A percentile compares a stretch with the other conserved stretches of the same genome.
Conservation (phyloP, 176 grass and related monocot species). For the Poa pratensis region DNA sequence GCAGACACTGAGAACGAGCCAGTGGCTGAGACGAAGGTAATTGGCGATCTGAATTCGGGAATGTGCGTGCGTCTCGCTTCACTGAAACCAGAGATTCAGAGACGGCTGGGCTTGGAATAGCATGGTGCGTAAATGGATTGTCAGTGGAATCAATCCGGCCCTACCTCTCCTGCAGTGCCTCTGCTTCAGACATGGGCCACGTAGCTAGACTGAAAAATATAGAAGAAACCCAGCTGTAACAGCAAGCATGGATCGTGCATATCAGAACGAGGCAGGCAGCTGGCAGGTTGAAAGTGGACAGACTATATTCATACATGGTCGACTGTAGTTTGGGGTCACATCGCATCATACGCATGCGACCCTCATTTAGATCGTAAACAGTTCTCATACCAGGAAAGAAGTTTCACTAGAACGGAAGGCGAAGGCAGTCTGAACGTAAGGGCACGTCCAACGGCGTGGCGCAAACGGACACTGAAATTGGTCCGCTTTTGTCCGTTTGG, state of each 20-base stretch:
- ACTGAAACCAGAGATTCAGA: neutral
- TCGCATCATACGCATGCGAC: neutral
- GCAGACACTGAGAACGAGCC: neutral
- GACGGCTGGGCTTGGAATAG: neutral
- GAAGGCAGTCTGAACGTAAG: neutral
- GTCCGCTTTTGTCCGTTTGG: too few relatives aligned
- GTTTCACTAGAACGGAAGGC: constrained; percentile 28
- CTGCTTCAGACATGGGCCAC: constrained; percentile 8
- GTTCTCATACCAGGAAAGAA: neutral
- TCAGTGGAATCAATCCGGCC: neutral
- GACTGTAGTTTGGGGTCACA: neutral
- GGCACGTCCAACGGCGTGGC: too few relatives aligned
- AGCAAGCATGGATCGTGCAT: neutral
- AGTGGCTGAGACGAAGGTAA: neutral
- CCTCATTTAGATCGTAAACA: neutral
- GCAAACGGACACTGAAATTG: too few relatives aligned
- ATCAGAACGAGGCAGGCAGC: neutral
- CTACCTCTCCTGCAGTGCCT: neutral
- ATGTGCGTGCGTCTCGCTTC: neutral
- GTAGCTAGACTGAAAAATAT: neutral
- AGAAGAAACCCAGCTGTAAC: neutral
- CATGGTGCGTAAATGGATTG: too few relatives aligned
- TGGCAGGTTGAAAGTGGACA: neutral
- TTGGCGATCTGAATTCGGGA: neutral
- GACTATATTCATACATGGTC: neutral